Conservation (phyloP, 139 green algal species). For the Dunaliella primolecta region DNA sequence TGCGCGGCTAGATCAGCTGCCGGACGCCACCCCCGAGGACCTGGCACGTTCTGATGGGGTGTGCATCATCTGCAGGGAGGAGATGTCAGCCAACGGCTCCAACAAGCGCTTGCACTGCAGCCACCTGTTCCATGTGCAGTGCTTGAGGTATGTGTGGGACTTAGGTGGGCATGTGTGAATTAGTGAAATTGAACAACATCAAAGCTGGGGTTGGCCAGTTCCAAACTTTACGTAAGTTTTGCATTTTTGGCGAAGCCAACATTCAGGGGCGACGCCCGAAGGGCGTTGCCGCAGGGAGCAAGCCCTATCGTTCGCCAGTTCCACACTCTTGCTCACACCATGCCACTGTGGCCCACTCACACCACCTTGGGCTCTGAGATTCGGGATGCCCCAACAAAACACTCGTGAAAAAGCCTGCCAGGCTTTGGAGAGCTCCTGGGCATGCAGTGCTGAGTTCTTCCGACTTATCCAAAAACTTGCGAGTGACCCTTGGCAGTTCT, state of each 20-base stretch:
- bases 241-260: not conserved
- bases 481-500: no score
- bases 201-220: no score
- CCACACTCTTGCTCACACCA: no score
- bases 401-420: not conserved
- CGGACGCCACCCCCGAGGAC: conserved; percentile 85
- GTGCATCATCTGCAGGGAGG: conserved; percentile 94
- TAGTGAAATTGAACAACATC: not conserved
- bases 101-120: conserved; percentile 93
- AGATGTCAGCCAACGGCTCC: conserved; percentile 26
- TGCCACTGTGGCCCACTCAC: no score
- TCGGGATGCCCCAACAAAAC: no score
- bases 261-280: no score
- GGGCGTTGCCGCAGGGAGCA: no score
- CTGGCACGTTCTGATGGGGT: conserved; percentile 78
- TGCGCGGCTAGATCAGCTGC: conserved; percentile 92
- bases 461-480: not conserved
- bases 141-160: conserved; percentile 66
- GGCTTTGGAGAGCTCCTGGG: not conserved
- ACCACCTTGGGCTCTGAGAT: no score
- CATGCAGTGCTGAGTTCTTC: no score
- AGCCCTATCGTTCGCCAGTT: no score
- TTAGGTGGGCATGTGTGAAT: not conserved
- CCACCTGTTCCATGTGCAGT: conserved; percentile 96
- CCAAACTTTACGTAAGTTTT: not conserved